Evolutionary conservation across 495 filamentous ascomycete genomes (phyloP).

Genomic region (Neurospora intermedia): DNA sequence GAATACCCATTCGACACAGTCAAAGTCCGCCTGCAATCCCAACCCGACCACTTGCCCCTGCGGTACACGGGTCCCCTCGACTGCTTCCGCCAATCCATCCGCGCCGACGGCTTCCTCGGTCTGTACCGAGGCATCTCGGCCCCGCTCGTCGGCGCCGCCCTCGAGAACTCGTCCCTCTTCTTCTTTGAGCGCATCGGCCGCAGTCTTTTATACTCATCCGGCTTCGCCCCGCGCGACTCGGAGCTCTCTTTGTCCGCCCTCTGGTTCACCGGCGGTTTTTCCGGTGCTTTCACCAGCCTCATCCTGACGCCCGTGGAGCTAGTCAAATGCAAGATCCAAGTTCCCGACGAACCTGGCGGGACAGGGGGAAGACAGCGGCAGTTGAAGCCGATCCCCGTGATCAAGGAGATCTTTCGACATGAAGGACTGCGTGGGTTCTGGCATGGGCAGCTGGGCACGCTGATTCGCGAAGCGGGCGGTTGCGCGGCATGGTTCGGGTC

Average conservation of each 20-base stretch:
- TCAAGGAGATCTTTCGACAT: conserved; percentile 65
- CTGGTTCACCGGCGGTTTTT: conserved; percentile 64
- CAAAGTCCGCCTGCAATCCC: conserved; percentile 73
- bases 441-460: conserved; percentile 86
- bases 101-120: conserved; percentile 61
- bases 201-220: conserved; percentile 43
- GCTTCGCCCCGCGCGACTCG: conserved; percentile 39
- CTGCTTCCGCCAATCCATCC: conserved; percentile 81
- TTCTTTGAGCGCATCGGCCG: conserved; percentile 68
- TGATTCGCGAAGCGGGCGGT: conserved; percentile 89
- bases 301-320: conserved; percentile 92
- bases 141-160: conserved; percentile 80
- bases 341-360: conserved; percentile 31
- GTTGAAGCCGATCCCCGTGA: conserved; percentile 41
- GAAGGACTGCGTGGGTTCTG: conserved; percentile 83
- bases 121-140: conserved; percentile 92
- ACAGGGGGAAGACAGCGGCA: background rate
- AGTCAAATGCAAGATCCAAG: conserved; percentile 98
- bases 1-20: conserved; percentile 99
- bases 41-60: conserved; percentile 71
- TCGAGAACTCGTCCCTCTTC: conserved; percentile 90
- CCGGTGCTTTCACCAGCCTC: conserved; percentile 84
- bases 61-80: conserved; percentile 82
- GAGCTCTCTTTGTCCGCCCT: conserved; percentile 62
- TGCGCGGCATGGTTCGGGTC: conserved; percentile 91